phyloP scores from a whole-genome alignment of 1,139 yeast species.

The Zygoascus meyerae region DNA sequence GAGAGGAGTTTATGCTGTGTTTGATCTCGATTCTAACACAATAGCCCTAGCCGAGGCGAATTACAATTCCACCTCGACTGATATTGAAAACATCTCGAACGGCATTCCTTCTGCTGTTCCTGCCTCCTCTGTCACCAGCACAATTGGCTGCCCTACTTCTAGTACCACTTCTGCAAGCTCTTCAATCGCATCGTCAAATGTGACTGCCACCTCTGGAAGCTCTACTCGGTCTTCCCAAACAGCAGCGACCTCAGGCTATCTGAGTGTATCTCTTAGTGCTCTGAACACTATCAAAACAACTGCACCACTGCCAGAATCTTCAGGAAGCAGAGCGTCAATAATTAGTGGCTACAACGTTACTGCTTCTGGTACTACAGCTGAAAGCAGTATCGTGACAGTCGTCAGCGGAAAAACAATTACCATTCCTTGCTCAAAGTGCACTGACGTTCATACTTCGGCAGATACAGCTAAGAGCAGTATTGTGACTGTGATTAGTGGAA shows the following conservation, averaged over 20 bases:
- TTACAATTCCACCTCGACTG: constrained; percentile 1
- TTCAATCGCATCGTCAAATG: neutral
- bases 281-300: neutral
- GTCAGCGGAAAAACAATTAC: constrained; percentile 12
- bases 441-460: neutral
- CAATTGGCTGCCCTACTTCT: neutral
- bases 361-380: neutral
- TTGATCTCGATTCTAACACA: constrained; percentile 55
- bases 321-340: neutral
- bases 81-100: neutral
- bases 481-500: constrained; percentile 12
- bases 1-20: constrained; percentile 63
- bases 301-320: neutral
- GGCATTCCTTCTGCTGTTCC: constrained; percentile 2
- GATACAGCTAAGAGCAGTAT: constrained; percentile 7
- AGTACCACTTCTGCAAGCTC: constrained; percentile 5
- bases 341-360: constrained; percentile 2
- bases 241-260: neutral
- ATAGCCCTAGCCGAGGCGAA: constrained; percentile 63
- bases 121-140: neutral
- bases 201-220: constrained; percentile 1
- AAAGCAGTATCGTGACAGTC: constrained; percentile 10
- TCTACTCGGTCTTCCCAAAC: neutral
- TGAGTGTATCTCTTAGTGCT: neutral
- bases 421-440: constrained; percentile 7